Conservation (phyloP, 1,284 basidiomycete species). For the Rhodotorula sp. region DNA sequence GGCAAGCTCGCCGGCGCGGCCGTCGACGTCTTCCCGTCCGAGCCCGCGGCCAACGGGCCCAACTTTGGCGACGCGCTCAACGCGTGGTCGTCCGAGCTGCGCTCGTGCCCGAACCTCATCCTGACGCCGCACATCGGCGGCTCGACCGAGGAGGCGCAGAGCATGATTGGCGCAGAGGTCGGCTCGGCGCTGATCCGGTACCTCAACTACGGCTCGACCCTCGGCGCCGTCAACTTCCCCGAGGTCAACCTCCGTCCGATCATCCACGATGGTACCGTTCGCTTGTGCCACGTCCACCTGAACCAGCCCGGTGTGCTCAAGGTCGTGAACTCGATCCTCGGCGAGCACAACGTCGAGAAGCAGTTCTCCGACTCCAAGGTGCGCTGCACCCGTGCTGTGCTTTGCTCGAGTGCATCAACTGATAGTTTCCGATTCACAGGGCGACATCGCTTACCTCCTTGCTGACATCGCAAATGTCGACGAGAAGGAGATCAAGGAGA, state of each 20-base stretch:
- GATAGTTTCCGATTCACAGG: conserved; percentile 62
- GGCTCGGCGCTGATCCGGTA: conserved; percentile 81
- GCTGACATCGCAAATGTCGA: conserved; percentile 93
- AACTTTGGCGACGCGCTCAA: conserved; percentile 82
- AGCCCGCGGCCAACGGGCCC: conserved; percentile 87
- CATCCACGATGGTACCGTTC: conserved; percentile 70
- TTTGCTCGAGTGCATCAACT: no score
- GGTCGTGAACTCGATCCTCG: conserved; percentile 87
- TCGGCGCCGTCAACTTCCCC: conserved; percentile 97
- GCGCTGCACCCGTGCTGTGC: conserved; percentile 57
- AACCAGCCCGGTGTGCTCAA: conserved; percentile 97
- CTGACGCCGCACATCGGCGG: conserved; percentile 98
- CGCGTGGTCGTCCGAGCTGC: conserved; percentile 72
- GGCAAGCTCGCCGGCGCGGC: conserved; percentile 90
- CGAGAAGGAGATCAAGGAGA: conserved; percentile 73
- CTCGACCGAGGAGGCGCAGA: conserved; percentile 97
- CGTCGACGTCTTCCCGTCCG: conserved; percentile 90
- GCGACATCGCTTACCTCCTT: conserved; percentile 91
- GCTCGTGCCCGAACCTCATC: conserved; percentile 80
- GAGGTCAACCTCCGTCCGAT: conserved; percentile 96
- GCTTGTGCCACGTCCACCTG: conserved; percentile 93
- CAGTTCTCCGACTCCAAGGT: conserved; percentile 91
- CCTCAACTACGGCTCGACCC: conserved; percentile 85
- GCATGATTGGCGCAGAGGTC: conserved; percentile 95
- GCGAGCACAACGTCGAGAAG: conserved; percentile 97